Conservation (phyloP, 768 basidiomycete genomes). For the Boletus tomentosulus region DNA sequence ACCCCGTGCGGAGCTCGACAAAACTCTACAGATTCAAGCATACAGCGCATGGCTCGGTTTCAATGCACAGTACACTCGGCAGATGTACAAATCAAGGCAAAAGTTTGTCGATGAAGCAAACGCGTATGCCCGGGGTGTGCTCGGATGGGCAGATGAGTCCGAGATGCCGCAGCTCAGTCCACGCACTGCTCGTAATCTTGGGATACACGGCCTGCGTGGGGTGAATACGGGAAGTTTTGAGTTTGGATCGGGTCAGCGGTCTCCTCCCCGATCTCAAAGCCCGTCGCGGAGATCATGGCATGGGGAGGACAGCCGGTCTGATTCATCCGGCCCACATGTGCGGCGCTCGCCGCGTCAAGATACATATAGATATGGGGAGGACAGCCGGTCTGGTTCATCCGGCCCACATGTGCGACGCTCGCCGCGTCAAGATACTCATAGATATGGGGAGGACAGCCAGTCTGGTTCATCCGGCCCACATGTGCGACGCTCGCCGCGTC, state of each 20-base stretch:
- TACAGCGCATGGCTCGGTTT: conserved; percentile 58
- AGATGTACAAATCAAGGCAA: conserved; percentile 36
- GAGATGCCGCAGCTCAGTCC: conserved; percentile 37
- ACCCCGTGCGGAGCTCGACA: conserved; percentile 25
- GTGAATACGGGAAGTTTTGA: conserved; percentile 14
- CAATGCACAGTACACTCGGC: conserved; percentile 41
- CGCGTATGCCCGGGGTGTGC: conserved; percentile 31
- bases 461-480: not conserved
- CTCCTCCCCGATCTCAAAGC: conserved; percentile 3
- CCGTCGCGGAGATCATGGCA: conserved; percentile 11
- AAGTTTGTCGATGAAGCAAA: conserved; percentile 40
- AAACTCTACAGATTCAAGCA: conserved; percentile 43
- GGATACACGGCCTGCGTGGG: conserved; percentile 36
- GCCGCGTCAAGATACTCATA: not conserved
- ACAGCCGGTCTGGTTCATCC: not conserved
- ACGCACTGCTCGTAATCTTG: conserved; percentile 49
- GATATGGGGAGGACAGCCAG: not conserved
- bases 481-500: conserved; percentile 2
- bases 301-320: not conserved
- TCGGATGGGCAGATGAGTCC: conserved; percentile 36
- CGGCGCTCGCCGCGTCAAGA: conserved; percentile 4
- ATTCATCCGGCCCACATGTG: not conserved
- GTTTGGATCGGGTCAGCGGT: not conserved
- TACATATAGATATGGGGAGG: not conserved
- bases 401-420: not conserved